Base-by-base conservation (phyloP, 2,329 filamentous ascomycete species). In the Rhinocladiella mackenziei region DNA sequence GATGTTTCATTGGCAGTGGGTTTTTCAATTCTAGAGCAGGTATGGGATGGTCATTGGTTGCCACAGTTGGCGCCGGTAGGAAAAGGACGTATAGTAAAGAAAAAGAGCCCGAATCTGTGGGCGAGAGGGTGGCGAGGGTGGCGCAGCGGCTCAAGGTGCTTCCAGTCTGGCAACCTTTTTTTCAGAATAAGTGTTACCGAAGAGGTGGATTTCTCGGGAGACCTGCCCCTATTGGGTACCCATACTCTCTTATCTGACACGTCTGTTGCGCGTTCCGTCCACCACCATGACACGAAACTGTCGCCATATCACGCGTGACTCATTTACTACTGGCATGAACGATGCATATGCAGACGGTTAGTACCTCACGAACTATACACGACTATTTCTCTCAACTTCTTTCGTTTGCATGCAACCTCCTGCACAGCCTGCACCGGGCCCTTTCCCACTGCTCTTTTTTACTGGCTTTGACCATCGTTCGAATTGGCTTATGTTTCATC, bases 341-440 rank as follows among this genome's bases (percentile, higher is more conserved):
- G 30, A 25, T 36, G 35, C 45, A 43, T 23, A 15, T 40, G 30
- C 32, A 28, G 34, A 39, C 32, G 29, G 35, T 34, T 35, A 26
- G 11, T n/a, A n/a, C n/a, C 10, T 19, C 51, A 51, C 52, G 48
- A 52, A 39, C 30, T 35, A 43, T 19, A 36, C 52, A 40, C 50
- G 52, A 41, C 41, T 42, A 43, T 45, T 15, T 25, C 18, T 40
- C 37, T 47, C 50, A 50, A 38, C 52, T 45, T 48, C 49, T 39
- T n/a, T 50, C 43, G 41, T 37, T 53, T 53, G 13, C 43, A 48
- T 43, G 51, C 50, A 46, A n/a, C n/a, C n/a, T n/a, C n/a, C n/a
- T n/a, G n/a, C n/a, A n/a, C n/a, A n/a, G n/a, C n/a, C n/a, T n/a
- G n/a, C 39, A 31, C 38, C 20, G 13, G 23, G 18, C 29, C 8